Conservation (phyloP, 1,139 yeast species). For the Blastobotrys raffinosifermentans region DNA sequence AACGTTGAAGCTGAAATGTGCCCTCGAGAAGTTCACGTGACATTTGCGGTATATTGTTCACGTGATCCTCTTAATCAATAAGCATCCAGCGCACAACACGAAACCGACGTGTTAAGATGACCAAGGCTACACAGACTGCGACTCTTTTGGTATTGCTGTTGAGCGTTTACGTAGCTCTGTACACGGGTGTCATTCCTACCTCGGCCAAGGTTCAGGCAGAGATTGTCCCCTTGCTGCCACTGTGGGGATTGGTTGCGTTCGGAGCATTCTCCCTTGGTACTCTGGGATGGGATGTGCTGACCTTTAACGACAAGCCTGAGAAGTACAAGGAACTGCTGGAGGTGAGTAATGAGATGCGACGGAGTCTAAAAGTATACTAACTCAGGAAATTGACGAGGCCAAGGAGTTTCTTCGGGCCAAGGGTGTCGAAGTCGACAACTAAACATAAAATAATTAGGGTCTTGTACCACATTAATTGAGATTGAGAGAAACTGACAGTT, state of each 20-base stretch:
- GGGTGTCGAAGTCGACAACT: constrained; percentile 47
- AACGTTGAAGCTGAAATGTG: too few species aligned
- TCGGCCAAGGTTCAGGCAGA: constrained; percentile 46
- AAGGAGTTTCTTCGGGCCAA: constrained; percentile 51
- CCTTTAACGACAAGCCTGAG: constrained; percentile 68
- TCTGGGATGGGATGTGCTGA: constrained; percentile 63
- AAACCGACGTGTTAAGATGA: too few species aligned
- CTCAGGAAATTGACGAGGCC: constrained; percentile 57
- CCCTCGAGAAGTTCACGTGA: too few species aligned
- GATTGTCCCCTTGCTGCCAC: constrained; percentile 63
- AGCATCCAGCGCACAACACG: too few species aligned
- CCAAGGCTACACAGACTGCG: constrained; percentile 63
- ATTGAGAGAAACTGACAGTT: too few species aligned
- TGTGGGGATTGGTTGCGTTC: constrained; percentile 65
- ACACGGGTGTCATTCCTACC: constrained; percentile 51
- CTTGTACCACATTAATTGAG: too few species aligned
- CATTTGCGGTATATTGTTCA: too few species aligned
- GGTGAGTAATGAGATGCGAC: constrained; percentile 19
- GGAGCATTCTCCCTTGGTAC: constrained; percentile 70
- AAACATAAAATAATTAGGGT: too few species aligned
- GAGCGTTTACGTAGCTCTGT: constrained; percentile 51
- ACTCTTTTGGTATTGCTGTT: constrained; percentile 40
- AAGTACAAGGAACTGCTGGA: constrained; percentile 57
- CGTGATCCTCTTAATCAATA: too few species aligned
- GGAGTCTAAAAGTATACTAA: constrained; percentile 2